Base-by-base conservation (phyloP, 2,329 filamentous ascomycete genomes). In the Claviceps paspali region DNA sequence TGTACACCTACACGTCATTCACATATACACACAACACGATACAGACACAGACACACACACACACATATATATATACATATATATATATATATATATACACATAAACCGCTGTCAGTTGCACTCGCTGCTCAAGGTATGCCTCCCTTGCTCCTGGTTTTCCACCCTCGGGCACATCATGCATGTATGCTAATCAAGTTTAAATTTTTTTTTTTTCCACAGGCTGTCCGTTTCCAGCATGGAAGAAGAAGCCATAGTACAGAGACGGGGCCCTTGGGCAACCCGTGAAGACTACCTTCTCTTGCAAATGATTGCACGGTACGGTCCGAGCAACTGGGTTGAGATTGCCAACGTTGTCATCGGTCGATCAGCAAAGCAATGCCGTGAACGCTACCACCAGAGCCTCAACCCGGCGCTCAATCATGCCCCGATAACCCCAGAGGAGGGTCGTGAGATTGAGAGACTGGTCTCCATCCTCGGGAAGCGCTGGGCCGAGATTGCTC, bases 311-410 rank as follows among this genome's bases (percentile, higher is more conserved):
- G 66, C 71, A 33, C 66, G 68, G 36, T 76, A 83, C 57, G 82
- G 83, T 23, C 70, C 82, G 23, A 71, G 82, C 55, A 91, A 94
- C 68, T 96, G 88, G 88, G 85, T 94, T 11, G 73, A 76, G 45
- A 92, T 95, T 51, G 77, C 87, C 22, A 65, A 77, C 38, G 68
- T 77, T 47, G 77, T 95, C 50, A 70, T 73, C 41, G 78, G 81
- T 19, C 75, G 88, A 44, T 84, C 84, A 18, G 81, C 88, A 37
- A 96, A 96, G 65, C 88, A 96, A 63, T 96, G 88, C 58, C 77
- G 88, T 41, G 88, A 96, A 63, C 73, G 88, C 33, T 96, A 82
- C 53, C 85, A 94, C 54, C 88, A 96, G 53, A 94, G 95, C 56
- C 68, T 96, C 32, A 94, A 85, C 57, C 79, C 80, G 1, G 63